These are phyloP conservation scores for Neurospora tetraspora DNA, from an alignment of 495 filamentous ascomycete genomes.

Conservation along the genomic window DNA sequence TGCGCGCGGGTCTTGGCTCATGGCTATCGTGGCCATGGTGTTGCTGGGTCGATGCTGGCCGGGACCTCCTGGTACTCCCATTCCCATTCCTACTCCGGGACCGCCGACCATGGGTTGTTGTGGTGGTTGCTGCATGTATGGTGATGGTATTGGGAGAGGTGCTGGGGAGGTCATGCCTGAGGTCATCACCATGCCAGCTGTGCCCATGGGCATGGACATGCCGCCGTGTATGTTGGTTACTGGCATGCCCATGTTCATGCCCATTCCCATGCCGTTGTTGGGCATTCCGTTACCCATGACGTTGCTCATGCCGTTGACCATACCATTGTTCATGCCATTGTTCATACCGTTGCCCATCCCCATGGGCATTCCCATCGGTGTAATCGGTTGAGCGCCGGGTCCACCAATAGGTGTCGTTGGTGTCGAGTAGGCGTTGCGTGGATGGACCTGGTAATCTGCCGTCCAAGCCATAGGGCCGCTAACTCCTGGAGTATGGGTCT, in stretches of 20 bases:
- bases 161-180: not conserved
- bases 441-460: not conserved
- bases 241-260: not conserved
- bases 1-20: constrained; percentile 9
- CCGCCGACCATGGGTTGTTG: not conserved
- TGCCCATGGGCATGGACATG: not conserved
- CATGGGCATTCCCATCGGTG: not conserved
- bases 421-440: not conserved
- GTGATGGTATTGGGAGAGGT: not conserved
- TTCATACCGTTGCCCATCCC: not conserved
- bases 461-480: not conserved
- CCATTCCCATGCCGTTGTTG: not conserved
- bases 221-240: not conserved
- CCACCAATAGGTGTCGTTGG: not conserved
- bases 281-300: not conserved
- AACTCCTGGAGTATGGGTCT: not conserved
- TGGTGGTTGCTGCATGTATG: not conserved
- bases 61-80: not conserved
- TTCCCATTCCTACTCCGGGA: not conserved
- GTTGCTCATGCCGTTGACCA: not conserved
- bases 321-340: too few species aligned
- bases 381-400: not conserved
- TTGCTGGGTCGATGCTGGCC: not conserved
- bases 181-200: not conserved
- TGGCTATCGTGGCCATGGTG: not conserved